Evolutionary conservation across 139 green algal species (phyloP).

Genomic region (Astrephomene gubernaculifera): DNA sequence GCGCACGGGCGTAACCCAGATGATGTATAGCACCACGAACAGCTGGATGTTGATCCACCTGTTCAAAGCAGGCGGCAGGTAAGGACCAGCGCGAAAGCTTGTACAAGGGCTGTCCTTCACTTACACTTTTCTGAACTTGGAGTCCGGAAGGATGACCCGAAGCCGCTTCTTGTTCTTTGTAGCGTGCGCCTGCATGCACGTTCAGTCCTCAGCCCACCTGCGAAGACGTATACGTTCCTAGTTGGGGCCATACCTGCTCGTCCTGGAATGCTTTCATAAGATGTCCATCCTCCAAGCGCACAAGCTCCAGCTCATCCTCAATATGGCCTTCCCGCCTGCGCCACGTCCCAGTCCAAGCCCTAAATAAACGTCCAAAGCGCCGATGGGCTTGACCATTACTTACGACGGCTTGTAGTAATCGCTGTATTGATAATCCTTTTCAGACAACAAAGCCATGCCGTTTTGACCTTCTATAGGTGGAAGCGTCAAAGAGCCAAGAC

Average conservation of each 20-base stretch:
- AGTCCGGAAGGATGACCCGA: constrained; percentile 50
- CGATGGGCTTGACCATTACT: not conserved
- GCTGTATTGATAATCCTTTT: constrained; percentile 28
- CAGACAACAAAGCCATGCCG: not conserved
- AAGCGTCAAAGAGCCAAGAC: not conserved
- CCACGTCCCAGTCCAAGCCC: too few relatives aligned
- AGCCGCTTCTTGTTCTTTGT: not conserved
- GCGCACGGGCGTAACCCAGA: constrained; percentile 69
- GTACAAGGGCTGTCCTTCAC: not conserved
- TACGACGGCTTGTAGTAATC: constrained; percentile 31
- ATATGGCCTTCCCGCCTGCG: not conserved
- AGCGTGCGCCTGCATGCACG: not conserved
- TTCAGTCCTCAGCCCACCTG: not conserved
- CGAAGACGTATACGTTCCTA: not conserved
- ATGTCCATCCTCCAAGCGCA: not conserved
- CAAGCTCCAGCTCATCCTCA: constrained; percentile 18
- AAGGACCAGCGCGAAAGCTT: not conserved
- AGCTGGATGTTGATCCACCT: constrained; percentile 48
- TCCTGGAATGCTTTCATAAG: constrained; percentile 13
- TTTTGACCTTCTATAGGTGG: not conserved
- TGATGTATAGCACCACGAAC: constrained; percentile 68
- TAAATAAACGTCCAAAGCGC: too few relatives aligned
- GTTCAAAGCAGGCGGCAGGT: not conserved
- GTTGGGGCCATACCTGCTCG: not conserved
- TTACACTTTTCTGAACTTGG: constrained; percentile 46